These are phyloP conservation scores for Aegilops tauschii DNA, from an alignment of 176 grass and related monocot genomes.

Conservation along the genomic window DNA sequence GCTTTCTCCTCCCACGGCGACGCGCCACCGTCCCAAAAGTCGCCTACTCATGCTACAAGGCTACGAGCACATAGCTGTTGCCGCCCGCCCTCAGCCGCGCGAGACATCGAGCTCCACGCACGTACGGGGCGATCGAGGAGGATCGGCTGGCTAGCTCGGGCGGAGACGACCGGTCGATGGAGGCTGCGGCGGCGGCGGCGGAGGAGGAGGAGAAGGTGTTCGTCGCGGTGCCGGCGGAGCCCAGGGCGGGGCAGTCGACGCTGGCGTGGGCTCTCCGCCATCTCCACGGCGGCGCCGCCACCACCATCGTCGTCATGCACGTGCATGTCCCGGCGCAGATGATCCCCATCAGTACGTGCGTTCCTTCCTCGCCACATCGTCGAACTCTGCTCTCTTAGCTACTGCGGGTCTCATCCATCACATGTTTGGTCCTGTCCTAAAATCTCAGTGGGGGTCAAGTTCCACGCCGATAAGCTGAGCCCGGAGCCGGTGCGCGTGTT, in stretches of 20 bases:
- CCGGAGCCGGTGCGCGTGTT: constrained; percentile 41
- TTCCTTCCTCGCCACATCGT: background rate
- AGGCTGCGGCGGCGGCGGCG: background rate
- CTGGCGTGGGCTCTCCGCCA: constrained; percentile 52
- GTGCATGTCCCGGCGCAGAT: constrained; percentile 58
- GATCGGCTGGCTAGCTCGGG: background rate
- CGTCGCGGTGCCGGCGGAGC: constrained; percentile 49
- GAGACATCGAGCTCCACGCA: background rate
- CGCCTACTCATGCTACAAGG: background rate
- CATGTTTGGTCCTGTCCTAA: background rate
- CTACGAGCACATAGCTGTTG: background rate
- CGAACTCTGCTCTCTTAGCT: background rate
- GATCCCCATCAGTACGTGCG: constrained; percentile 72
- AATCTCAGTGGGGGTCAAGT: constrained; percentile 60
- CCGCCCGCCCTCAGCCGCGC: background rate
- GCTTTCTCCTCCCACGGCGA: background rate
- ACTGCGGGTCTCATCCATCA: too few species aligned
- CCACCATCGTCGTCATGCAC: constrained; percentile 61
- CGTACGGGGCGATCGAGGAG: background rate
- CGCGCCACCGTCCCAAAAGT: background rate
- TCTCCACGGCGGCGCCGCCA: constrained; percentile 14
- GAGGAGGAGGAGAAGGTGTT: constrained; percentile 45
- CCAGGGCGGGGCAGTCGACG: constrained; percentile 46
- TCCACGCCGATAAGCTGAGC: constrained; percentile 44
- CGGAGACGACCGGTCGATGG: background rate